Conservation (phyloP, 164 flowering plant genomes). For the Malania oleifera region DNA sequence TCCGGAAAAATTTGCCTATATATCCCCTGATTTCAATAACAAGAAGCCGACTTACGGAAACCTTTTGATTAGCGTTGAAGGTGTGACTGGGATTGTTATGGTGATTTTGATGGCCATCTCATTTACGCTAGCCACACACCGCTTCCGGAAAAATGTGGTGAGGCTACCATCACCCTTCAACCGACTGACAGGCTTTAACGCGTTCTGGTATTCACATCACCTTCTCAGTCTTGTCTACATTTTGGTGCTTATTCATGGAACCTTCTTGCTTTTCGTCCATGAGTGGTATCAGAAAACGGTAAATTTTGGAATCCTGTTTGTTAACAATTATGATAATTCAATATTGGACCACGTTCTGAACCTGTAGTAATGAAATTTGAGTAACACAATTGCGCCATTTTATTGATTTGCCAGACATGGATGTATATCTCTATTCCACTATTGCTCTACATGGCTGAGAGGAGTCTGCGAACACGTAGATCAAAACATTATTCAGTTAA, state of each 20-base stretch:
- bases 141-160: constrained; percentile 55
- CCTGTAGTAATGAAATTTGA: too few species aligned
- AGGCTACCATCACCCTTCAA: constrained; percentile 73
- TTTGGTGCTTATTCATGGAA: constrained; percentile 76
- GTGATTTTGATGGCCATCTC: constrained; percentile 62
- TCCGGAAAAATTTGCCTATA: constrained; percentile 41
- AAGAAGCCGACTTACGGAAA: constrained; percentile 48
- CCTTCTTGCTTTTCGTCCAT: constrained; percentile 59
- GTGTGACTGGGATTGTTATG: constrained; percentile 75
- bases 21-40: constrained; percentile 58
- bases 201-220: constrained; percentile 98
- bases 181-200: constrained; percentile 87
- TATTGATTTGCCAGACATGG: constrained; percentile 67
- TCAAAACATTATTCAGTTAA: constrained; percentile 63
- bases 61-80: constrained; percentile 53
- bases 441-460: constrained; percentile 70
- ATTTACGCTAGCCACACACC: constrained; percentile 64
- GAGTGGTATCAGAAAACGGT: constrained; percentile 86
- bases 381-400: too few species aligned
- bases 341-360: too few species aligned
- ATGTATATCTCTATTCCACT: constrained; percentile 82
- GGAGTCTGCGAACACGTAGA: constrained; percentile 60
- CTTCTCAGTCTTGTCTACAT: constrained; percentile 68
- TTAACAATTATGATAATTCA: too few species aligned
- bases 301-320: constrained; percentile 8